Evolutionary conservation across 1,139 yeast species (phyloP), one percentile per base, ranked within the genome.

Genomic region (Pichia sp.): DNA sequence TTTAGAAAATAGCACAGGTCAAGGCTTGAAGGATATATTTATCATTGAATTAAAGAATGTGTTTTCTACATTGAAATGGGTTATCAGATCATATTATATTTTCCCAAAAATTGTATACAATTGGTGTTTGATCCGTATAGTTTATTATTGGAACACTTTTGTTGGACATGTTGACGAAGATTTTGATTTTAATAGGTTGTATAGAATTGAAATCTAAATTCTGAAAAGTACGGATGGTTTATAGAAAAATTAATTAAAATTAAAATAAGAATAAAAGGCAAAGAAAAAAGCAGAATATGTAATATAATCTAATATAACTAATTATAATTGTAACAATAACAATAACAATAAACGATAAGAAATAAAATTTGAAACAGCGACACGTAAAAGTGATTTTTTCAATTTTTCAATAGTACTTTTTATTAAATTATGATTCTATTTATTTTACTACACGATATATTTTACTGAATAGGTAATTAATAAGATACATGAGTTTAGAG

Each of bases 71-170:
- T 58, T 86, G 35, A 67, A 65, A 51, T 89, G 87, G 64, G 77
- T 92, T 25, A 64, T 78, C 46, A 60, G 64, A 31, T 80, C 96
- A 42, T 92, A 90, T 63, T 58, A 72, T 43, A 72, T 80, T 39
- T 75, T 92, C 54, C 97, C 97, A 20, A 66, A 68, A 43, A 73
- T 80, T 47, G 41, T 84, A 2, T 78, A 76, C 65, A 71, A 74
- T 42, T 53, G 78, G 44, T 56, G 68, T 4, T 53, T 87, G 41
- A 65, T 71, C 42, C 69, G 77, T 50, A 48, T 77, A 37, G 75
- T 73, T 52, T 65, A 70, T 38, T 73, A 75, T 63, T 92, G 97
- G 97, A 81, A 83, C 59, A 61, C 61, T 28, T 86, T 87, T 58
- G 72, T 87, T 51, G 96, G 96, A 24, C 59, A 54, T 31, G 57